phyloP scores from a whole-genome alignment of 805 yeast genomes.

The Saccharomycopsis fodiens region DNA sequence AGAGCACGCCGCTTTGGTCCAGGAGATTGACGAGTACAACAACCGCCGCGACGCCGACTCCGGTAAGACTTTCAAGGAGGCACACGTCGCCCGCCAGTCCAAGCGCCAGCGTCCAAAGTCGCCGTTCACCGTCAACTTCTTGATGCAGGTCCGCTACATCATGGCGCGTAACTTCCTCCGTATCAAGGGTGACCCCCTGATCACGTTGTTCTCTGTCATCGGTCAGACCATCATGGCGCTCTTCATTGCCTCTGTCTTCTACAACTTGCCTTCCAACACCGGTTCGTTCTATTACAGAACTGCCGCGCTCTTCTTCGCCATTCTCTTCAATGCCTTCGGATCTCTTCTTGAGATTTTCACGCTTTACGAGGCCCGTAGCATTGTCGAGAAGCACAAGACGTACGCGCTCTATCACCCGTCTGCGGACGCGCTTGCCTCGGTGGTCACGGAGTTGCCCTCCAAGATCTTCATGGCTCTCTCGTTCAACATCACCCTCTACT shows the following conservation, averaged over 20 bases:
- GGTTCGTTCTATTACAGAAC: conserved; percentile 47
- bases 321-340: conserved; percentile 54
- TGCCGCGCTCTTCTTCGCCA: conserved; percentile 61
- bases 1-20: conserved; percentile 32
- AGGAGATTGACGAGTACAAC: conserved; percentile 35
- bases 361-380: conserved; percentile 46
- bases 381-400: conserved; percentile 51
- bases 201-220: conserved; percentile 34
- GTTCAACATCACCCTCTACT: conserved; percentile 45
- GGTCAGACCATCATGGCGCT: conserved; percentile 48
- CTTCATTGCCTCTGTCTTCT: conserved; percentile 50
- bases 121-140: conserved; percentile 46
- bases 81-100: conserved; percentile 48
- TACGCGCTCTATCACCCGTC: conserved; percentile 53
- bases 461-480: conserved; percentile 36
- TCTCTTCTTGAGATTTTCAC: conserved; percentile 52
- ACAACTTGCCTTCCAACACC: conserved; percentile 38
- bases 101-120: conserved; percentile 38
- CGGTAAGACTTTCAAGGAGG: conserved; percentile 24
- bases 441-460: conserved; percentile 44
- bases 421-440: conserved; percentile 50
- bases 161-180: conserved; percentile 41
- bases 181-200: conserved; percentile 42
- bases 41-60: neutral
- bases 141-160: conserved; percentile 43